Evolutionary conservation across 169 alveolate species (phyloP).

Genomic region (Babesia ovata): DNA sequence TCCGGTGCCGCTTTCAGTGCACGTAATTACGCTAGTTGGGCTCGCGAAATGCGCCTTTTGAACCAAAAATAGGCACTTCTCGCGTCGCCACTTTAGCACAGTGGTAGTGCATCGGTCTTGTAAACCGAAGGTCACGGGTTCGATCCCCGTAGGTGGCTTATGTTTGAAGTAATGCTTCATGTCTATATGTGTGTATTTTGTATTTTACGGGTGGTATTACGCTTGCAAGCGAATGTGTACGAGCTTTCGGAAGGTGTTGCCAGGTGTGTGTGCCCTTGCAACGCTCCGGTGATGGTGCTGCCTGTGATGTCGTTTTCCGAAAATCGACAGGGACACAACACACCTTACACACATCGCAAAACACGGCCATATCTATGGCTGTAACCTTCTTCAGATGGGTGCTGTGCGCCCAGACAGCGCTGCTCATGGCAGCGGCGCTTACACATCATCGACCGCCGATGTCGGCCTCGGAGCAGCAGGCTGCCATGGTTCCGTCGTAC

Average conservation of each 20-base stretch:
- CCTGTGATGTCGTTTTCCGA: background rate
- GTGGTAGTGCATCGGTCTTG: slow-evolving; percentile 91
- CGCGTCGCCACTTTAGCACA: slow-evolving; percentile 86
- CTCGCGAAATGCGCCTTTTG: background rate
- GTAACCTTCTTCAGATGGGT: background rate
- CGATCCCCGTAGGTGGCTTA: slow-evolving; percentile 91
- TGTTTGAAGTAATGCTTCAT: background rate
- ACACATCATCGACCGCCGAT: slow-evolving; percentile 11
- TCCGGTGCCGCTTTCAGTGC: too few relatives aligned
- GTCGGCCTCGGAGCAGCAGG: background rate
- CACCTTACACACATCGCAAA: background rate
- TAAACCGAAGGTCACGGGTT: slow-evolving; percentile 91
- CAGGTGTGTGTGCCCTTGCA: too few relatives aligned
- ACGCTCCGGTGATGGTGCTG: background rate
- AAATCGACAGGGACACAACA: background rate
- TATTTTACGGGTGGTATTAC: background rate
- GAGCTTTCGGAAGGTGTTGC: background rate
- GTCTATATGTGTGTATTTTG: too few relatives aligned
- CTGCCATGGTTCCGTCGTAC: slow-evolving; percentile 17
- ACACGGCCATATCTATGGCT: background rate
- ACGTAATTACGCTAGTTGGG: background rate
- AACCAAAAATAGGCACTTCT: background rate
- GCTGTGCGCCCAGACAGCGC: slow-evolving; percentile 7
- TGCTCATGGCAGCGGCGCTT: slow-evolving; percentile 5
- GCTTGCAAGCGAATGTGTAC: background rate